Evolutionary conservation across 2,329 filamentous ascomycete species (phyloP), one percentile per base, ranked within the genome.

Genomic region (Chalara sp.): DNA sequence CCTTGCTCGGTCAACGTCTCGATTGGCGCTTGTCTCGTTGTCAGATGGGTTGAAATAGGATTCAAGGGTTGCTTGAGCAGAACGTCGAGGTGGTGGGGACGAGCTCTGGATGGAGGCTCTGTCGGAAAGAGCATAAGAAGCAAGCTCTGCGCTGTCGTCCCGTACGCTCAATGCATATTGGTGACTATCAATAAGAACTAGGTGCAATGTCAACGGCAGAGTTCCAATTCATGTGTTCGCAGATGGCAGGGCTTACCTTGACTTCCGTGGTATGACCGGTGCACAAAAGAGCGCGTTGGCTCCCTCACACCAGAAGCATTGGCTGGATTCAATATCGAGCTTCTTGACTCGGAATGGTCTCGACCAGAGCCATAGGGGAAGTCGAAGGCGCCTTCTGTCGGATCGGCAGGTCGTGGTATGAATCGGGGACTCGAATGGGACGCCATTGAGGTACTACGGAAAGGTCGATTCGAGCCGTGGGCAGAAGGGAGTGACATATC

Each of bases 91-190:
- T 11, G 60, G 57, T 47, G 62, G 62, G 32, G 61, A 59, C 30
- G 57, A 53, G 63, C 67, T 62, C 42, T 57, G 61, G 33, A 57
- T 58, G 4, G 67, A 67, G 11, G 56, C 58, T 59, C 77, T 76
- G 59, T 87, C 81, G 39, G 84, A 84, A 31, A 96, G 77, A 46
- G 89, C 84, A 65, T 91, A 89, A 13, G 81, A 89, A 42, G 90
- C 90, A 51, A 96, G 76, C 68, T 95, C 89, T 47, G 89, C 88
- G 2, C 90, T 95, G 64, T 93, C 86, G 68, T 93, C 85, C 56
- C 90, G 85, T 40, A 96, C 86, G 57, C 83, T 87, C 53, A 84
- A 81, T 33, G 88, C 86, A 67, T 88, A 87, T 60, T 88, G 81
- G 13, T 81, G 78, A 59, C 81, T 86, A 64, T 92, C 87, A 68